These are phyloP conservation scores for Brasenia schreberi DNA, from an alignment of 164 flowering plant genomes.

Conservation along the genomic window DNA sequence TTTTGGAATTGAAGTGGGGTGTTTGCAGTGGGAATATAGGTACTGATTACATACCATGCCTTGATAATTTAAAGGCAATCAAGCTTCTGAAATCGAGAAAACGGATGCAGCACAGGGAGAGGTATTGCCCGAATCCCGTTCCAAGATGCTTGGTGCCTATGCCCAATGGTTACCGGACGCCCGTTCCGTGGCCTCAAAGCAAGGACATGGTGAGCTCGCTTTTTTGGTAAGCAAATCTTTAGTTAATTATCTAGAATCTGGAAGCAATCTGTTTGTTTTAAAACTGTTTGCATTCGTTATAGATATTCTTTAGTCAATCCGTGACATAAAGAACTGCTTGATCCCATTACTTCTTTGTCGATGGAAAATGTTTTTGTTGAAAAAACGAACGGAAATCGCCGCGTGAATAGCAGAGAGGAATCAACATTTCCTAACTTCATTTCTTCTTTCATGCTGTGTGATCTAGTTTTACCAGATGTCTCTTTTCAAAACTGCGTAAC, in stretches of 20 bases:
- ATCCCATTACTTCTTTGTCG: no score
- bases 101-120: constrained; percentile 84
- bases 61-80: constrained; percentile 69
- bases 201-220: constrained; percentile 92
- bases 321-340: no score
- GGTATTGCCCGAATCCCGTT: constrained; percentile 64
- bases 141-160: constrained; percentile 66
- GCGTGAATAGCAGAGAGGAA: no score
- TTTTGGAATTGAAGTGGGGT: constrained; percentile 21
- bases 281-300: background rate
- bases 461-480: no score
- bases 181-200: constrained; percentile 85
- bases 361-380: no score
- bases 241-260: background rate
- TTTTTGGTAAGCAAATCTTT: constrained; percentile 39
- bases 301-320: no score
- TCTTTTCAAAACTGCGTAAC: no score
- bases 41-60: constrained; percentile 81
- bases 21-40: constrained; percentile 34
- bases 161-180: constrained; percentile 53
- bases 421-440: no score
- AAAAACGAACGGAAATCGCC: no score
- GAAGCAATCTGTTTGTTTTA: background rate
- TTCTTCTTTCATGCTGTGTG: no score
- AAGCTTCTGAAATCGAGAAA: constrained; percentile 45